Evolutionary conservation across 1,139 yeast species (phyloP).

Genomic region (Sugiyamaella castrensis): DNA sequence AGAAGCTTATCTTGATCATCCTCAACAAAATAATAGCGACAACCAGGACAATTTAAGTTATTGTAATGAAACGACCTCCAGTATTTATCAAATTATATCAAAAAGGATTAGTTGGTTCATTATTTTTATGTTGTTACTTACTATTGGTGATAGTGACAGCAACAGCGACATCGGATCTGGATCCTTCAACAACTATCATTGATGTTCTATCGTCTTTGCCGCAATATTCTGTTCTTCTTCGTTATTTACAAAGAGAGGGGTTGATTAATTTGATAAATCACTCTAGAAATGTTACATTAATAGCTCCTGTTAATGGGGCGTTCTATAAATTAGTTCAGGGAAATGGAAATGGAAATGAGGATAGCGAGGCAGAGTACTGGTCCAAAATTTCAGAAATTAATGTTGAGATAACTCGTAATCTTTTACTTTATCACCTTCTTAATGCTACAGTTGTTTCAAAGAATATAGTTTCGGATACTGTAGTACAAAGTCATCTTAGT

Average conservation of each 20-base stretch:
- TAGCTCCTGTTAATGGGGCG: constrained; percentile 88
- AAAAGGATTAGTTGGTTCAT: too few species aligned
- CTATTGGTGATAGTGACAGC: not conserved
- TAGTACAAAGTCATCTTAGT: constrained; percentile 19
- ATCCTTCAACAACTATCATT: constrained; percentile 47
- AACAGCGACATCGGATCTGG: not conserved
- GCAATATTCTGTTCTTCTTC: constrained; percentile 67
- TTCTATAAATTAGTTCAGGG: constrained; percentile 44
- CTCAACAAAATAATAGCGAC: too few species aligned
- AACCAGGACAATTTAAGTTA: too few species aligned
- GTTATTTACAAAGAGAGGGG: constrained; percentile 63
- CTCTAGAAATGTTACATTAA: constrained; percentile 63
- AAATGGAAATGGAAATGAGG: not conserved
- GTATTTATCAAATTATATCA: too few species aligned
- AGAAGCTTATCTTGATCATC: too few species aligned
- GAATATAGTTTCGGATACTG: constrained; percentile 18
- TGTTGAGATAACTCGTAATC: constrained; percentile 30
- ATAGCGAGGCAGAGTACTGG: not conserved
- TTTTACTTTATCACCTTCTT: constrained; percentile 38
- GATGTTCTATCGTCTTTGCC: constrained; percentile 74
- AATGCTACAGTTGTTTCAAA: constrained; percentile 29
- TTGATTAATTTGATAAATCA: constrained; percentile 66
- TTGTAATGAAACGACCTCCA: too few species aligned
- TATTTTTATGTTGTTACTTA: too few species aligned
- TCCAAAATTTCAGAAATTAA: not conserved